These are phyloP conservation scores for Termitomyces sp. DNA, from an alignment of 768 basidiomycete genomes.

Conservation along the genomic window DNA sequence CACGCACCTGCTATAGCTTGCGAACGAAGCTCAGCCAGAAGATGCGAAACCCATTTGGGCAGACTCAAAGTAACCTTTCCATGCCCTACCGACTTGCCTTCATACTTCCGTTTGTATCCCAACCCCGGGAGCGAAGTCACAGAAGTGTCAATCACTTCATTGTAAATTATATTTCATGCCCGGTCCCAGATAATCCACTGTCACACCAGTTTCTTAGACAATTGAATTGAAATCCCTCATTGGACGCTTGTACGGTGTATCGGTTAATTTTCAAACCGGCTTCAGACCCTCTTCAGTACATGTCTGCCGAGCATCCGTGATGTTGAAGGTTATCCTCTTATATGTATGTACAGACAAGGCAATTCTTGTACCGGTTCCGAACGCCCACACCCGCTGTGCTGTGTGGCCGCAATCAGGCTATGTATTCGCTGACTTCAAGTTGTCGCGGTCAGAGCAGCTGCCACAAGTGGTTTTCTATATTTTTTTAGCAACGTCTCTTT, in stretches of 20 bases:
- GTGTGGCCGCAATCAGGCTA: background rate
- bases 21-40: slow-evolving; percentile 33
- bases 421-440: background rate
- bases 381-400: background rate
- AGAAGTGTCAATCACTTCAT: background rate
- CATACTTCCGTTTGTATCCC: slow-evolving; percentile 1
- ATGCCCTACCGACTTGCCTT: slow-evolving; percentile 12
- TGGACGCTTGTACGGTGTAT: background rate
- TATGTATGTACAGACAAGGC: background rate
- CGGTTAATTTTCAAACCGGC: background rate
- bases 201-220: background rate
- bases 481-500: background rate
- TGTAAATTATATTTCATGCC: background rate
- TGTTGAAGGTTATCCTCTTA: background rate
- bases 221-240: background rate
- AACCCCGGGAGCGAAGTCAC: background rate
- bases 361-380: background rate
- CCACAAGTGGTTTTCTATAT: background rate
- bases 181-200: slow-evolving; percentile 1
- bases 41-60: slow-evolving; percentile 44
- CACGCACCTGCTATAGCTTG: slow-evolving; percentile 19
- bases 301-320: background rate
- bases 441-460: background rate
- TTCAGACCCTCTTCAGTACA: background rate
- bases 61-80: slow-evolving; percentile 24